A percentile compares a stretch with the other conserved stretches of the same genome.
Conservation (phyloP, 305 asterid genomes). For the Fraxinus latifolia region DNA sequence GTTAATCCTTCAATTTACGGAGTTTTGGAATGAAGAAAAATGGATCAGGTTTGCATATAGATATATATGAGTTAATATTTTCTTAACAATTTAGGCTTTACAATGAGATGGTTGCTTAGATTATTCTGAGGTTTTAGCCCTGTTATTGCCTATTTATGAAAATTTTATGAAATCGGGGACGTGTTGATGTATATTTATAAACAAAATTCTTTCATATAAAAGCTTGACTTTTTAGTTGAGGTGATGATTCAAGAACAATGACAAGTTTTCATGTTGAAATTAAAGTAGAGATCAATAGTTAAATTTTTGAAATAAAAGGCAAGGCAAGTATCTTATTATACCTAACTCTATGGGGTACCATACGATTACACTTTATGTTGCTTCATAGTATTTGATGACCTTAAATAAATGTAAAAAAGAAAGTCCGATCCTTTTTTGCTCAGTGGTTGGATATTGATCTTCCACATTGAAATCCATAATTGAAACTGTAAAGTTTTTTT, state of each 20-base stretch:
- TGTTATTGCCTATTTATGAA: not conserved
- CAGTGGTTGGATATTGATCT: not conserved
- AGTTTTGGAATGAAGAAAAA: not conserved
- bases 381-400: not conserved
- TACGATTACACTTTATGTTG: not conserved
- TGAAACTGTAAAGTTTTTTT: not conserved
- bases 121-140: not conserved
- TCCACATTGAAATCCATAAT: not conserved
- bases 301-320: not conserved
- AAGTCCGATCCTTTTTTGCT: not conserved
- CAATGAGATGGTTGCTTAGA: not conserved
- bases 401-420: not conserved
- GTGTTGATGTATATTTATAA: not conserved
- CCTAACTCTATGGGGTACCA: not conserved
- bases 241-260: not conserved
- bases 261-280: not conserved
- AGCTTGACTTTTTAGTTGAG: not conserved
- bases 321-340: not conserved
- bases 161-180: not conserved
- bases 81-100: not conserved
- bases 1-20: not conserved
- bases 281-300: not conserved
- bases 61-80: not conserved
- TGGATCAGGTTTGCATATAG: not conserved
- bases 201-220: not conserved